Base-by-base conservation (phyloP, 441 rosid species). In the Gossypium aridum region DNA sequence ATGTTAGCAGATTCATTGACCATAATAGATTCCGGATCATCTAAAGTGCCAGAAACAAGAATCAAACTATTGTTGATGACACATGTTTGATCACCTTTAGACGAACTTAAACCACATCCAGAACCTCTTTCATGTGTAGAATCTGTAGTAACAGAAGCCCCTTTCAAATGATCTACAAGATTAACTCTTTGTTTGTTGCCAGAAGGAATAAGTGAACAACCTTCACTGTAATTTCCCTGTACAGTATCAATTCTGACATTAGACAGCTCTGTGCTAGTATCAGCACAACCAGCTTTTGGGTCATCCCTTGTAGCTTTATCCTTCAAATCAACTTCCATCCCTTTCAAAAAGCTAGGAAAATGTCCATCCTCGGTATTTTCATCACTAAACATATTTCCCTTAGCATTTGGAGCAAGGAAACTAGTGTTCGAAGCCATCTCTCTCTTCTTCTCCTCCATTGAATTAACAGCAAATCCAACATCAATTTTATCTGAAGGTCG, bases 281-380 rank as follows among this genome's bases (percentile, higher is more conserved):
- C 51, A 31, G 60, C 63, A 22, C 63, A 73, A 55, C 66, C 77
- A 74, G 80, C 70, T 64, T 68, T 75, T 34, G 60, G 66, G 59
- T 73, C 76, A 20, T 77, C 78, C 69, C 74, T 71, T 19, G 53
- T 76, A 73, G 59, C 16, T 22, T 76, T 72, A 76, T 75, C 68
- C 63, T 43, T 64, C 61, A 9, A 49, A 71, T 75, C 76, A 77
- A 64, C 25, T 76, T 77, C 75, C 77, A 65, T 69, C 70, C 64
- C 59, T 78, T 75, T 81, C 20, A 56, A 47, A 73, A 77, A 39
- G 68, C 78, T 70, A 66, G 74, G 76, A 54, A 72, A 74, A 80
- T 37, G 57, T 53, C 53, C 77, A 64, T 74, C 80, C 72, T 81
- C 78, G 10, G 74, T 53, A 34, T 17, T 79, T 72, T 77, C 70